phyloP scores from a whole-genome alignment of 495 filamentous ascomycete species.

The Penicillium egyptiacum region DNA sequence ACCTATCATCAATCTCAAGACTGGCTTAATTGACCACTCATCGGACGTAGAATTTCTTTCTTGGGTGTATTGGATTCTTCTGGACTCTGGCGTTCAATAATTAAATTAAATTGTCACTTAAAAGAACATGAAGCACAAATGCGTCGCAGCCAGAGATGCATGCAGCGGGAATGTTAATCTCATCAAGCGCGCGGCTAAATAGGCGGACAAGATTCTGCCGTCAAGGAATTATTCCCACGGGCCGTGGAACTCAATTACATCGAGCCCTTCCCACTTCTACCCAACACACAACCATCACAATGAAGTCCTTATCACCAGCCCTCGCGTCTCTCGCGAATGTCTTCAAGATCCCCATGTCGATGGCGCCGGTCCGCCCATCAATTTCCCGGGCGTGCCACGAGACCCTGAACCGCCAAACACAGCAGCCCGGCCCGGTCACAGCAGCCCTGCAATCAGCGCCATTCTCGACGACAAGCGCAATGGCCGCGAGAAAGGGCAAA shows the following conservation, averaged over 20 bases:
- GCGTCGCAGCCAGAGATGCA: neutral
- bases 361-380: constrained; percentile 33
- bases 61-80: neutral
- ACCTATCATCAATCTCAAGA: neutral
- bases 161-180: constrained; percentile 3
- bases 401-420: constrained; percentile 27
- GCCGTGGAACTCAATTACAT: constrained; percentile 19
- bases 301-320: constrained; percentile 44
- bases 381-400: constrained; percentile 31
- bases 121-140: neutral
- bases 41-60: neutral
- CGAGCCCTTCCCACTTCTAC: constrained; percentile 17
- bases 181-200: constrained; percentile 36
- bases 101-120: neutral
- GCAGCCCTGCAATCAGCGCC: constrained; percentile 33
- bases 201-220: constrained; percentile 32
- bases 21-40: neutral
- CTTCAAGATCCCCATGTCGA: constrained; percentile 43
- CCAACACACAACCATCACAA: constrained; percentile 28
- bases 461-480: constrained; percentile 47
- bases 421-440: constrained; percentile 30
- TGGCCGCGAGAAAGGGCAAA: constrained; percentile 35
- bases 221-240: constrained; percentile 36
- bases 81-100: neutral
- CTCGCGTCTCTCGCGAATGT: constrained; percentile 49